Evolutionary conservation across 2,329 filamentous ascomycete genomes (phyloP).

Genomic region (Sporothrix inflata): DNA sequence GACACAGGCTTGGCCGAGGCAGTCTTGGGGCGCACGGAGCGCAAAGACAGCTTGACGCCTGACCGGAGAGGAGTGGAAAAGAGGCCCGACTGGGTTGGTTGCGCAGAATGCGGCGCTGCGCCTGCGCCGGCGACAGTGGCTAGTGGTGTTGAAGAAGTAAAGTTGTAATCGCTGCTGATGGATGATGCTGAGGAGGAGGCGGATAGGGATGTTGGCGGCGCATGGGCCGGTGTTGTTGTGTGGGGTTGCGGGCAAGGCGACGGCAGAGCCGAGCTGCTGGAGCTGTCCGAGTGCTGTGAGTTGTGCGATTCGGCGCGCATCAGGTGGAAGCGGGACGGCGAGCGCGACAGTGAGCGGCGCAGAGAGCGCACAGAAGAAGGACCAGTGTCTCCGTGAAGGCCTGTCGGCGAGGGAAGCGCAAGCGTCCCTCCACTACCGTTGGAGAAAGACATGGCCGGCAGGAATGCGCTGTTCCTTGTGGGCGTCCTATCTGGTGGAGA

Average conservation of each 20-base stretch:
- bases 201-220: constrained; percentile 22
- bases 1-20: constrained; percentile 58
- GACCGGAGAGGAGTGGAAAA: constrained; percentile 68
- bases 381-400: constrained; percentile 79
- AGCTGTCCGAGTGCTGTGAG: constrained; percentile 53
- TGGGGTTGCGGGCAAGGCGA: constrained; percentile 50
- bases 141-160: constrained; percentile 26
- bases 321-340: constrained; percentile 86
- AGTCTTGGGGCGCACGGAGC: constrained; percentile 64
- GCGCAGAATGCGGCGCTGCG: constrained; percentile 23
- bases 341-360: constrained; percentile 84
- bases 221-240: constrained; percentile 32
- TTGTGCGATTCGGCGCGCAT: constrained; percentile 52
- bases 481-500: not conserved
- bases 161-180: constrained; percentile 24
- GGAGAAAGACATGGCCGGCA: constrained; percentile 57
- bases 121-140: constrained; percentile 29
- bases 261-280: constrained; percentile 60
- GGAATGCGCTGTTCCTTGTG: not conserved
- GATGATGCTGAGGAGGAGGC: constrained; percentile 29
- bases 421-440: constrained; percentile 72
- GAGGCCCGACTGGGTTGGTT: constrained; percentile 44
- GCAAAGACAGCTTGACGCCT: constrained; percentile 67
- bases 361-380: constrained; percentile 77
- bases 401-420: constrained; percentile 84